Evolutionary conservation across 163 green algal species (phyloP), one percentile per base, ranked within the genome.

Genomic region (Volvox carteri): DNA sequence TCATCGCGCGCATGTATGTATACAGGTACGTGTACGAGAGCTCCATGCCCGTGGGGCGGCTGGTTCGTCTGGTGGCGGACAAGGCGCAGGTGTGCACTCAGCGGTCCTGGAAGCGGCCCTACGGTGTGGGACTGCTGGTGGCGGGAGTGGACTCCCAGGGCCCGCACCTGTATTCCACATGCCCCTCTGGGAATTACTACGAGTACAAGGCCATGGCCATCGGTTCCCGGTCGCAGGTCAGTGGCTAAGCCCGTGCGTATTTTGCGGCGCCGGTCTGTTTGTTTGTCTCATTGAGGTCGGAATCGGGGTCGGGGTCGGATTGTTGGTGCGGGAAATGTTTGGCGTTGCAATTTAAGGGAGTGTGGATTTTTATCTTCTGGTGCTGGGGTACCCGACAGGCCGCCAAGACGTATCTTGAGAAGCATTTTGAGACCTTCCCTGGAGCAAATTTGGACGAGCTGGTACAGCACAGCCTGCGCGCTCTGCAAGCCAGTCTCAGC

Each of bases 191-290:
- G 78, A 99, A 99, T 90, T 99, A 96, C 92, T 99, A 97, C 58
- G 98, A 99, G 90, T 99, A 99, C 95, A 97, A 97, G 88, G 98
- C 97, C 16, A 98, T 98, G 90, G 97, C 98, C 58, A 99, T 99
- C 78, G 98, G 98, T 1, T 94, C 95, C 8, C 92, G 98, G 16
- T 98, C 97, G 37, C 97, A 99, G 95, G 95, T 96, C 80, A 0
- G 92, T 14, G 48, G 48, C 12, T 58, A 9, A 12, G 30, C n/a
- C n/a, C n/a, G n/a, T n/a, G n/a, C n/a, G n/a, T n/a, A n/a, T n/a
- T n/a, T n/a, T n/a, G n/a, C n/a, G n/a, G n/a, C n/a, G n/a, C n/a
- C n/a, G n/a, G n/a, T n/a, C n/a, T n/a, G n/a, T n/a, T n/a, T n/a
- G n/a, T n/a, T n/a, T n/a, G n/a, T n/a, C n/a, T n/a, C n/a, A n/a